Evolutionary conservation across 2,329 filamentous ascomycete genomes (phyloP).

Genomic region (Clarireedia paspali): DNA sequence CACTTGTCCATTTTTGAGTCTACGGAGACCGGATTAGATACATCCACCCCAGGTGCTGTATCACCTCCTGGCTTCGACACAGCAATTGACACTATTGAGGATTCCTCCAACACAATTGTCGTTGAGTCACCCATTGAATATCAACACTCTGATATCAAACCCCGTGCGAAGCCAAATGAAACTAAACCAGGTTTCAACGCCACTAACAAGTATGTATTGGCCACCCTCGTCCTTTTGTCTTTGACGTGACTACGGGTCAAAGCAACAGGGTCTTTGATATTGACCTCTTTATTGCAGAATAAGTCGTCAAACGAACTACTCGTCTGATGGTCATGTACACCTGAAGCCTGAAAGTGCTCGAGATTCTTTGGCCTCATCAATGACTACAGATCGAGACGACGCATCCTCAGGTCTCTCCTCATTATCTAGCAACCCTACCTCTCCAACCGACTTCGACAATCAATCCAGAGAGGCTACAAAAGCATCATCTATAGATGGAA

Average conservation of each 20-base stretch:
- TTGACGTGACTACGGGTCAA: conserved; percentile 8
- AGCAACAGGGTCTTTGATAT: conserved; percentile 9
- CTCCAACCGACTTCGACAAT: conserved; percentile 43
- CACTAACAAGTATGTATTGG: conserved; percentile 24
- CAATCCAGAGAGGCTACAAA: conserved; percentile 28
- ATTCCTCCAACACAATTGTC: conserved; percentile 21
- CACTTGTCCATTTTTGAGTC: conserved; percentile 31
- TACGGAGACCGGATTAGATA: conserved; percentile 21
- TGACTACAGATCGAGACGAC: conserved; percentile 43
- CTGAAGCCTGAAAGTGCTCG: conserved; percentile 28
- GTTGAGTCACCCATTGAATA: conserved; percentile 20
- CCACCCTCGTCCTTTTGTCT: conserved; percentile 5
- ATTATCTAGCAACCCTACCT: conserved; percentile 56
- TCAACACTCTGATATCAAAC: conserved; percentile 10
- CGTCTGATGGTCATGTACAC: conserved; percentile 22
- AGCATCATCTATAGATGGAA: conserved; percentile 20
- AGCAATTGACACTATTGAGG: conserved; percentile 18
- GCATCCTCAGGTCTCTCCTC: conserved; percentile 43
- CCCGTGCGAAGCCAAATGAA: conserved; percentile 15
- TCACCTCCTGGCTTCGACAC: conserved; percentile 24
- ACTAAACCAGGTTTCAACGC: conserved; percentile 15
- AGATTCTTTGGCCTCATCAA: conserved; percentile 45
- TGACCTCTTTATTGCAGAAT: conserved; percentile 22
- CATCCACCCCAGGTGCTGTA: conserved; percentile 24
- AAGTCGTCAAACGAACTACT: conserved; percentile 16